Base-by-base conservation (phyloP, 148 eudicot genomes). In the Camellia granthamiana region DNA sequence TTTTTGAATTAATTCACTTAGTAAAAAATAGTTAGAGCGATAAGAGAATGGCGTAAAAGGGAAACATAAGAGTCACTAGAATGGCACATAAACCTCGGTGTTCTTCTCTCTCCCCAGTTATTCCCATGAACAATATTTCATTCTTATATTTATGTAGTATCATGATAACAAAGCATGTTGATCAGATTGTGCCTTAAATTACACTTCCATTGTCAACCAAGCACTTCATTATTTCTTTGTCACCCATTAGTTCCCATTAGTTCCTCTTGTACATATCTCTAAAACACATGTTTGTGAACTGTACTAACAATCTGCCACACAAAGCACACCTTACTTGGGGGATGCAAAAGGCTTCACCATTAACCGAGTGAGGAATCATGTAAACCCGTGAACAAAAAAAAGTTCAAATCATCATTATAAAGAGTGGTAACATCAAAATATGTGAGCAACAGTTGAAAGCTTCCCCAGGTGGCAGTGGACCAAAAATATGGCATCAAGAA, bases 401-500 rank as follows among this genome's bases (percentile, higher is more conserved):
- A 54, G 46, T 73, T 71, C 75, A 71, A 19, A 54, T 49, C 58
- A 11, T 49, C 7, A 9, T 71, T 49, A n/a, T 8, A 55, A 73
- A 49, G 56, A 49, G 18, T 21, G 58, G 42, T 70, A 66, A 66
- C 15, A 13, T 66, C 70, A 38, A 63, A 21, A 63, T n/a, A 63
- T 6, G 41, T 38, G 68, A 12, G 38, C 23, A 1, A 19, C 16
- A 64, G 3, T 58, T 58, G 61, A 10, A 14, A 14, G 13, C 61
- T 58, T 10, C 42, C 38, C 42, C 13, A 14, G 13, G 42, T 41
- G 16, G 9, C 8, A 41, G 70, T 5, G 11, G 46, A 11, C 6
- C 8, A 30, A 69, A 69, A 69, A 69, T 43, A 69, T 42, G 72
- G 72, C 72, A 49, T 47, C 56, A 71, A 49, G 58, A n/a, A 15